Evolutionary conservation across 257 asterid species (phyloP), one percentile per base, ranked within the genome.

Genomic region (Solanum virginianum): DNA sequence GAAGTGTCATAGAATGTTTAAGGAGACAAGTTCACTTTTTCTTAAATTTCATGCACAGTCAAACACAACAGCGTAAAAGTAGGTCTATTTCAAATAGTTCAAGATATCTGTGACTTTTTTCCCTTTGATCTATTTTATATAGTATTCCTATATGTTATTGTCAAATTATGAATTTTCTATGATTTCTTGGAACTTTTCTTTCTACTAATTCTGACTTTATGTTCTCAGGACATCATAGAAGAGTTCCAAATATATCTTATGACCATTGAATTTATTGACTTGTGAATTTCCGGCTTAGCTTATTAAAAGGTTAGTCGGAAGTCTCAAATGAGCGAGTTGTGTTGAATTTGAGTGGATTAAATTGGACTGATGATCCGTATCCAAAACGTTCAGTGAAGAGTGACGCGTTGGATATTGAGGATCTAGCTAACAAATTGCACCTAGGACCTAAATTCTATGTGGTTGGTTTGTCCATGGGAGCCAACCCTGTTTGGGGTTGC

Each of bases 371-470:
- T n/a, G 95, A 92, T 70, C 96, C 99, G 7, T 86, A 94, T 88
- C 97, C 98, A 17, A 85, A 70, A 20, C 93, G 94, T 77, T 85
- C 97, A 10, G 91, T 92, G 80, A 92, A 91, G 88, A 95, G 90
- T 71, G 99, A 95, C 51, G 97, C 95, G 79, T 91, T 89, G 41
- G 98, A 95, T 85, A 92, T 95, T 86, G 91, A 93, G 65, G 98
- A 94, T 82, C 91, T 95, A 24, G 98, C 97, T 15, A 97, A 93
- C 84, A 87, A 86, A 70, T 84, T 94, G 91, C 89, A 91, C 29
- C 85, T 95, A 18, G 98, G 98, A n/a, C 88, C 93, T 82, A 93
- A 89, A 80, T 93, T 95, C 87, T 91, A 90, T 20, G 59, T 94
- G 59, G 49, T 95, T 84, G 97, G 99, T 26, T 63, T 88, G 60